phyloP scores from a whole-genome alignment of 2,329 filamentous ascomycete genomes.

The Penicillium thymicola region DNA sequence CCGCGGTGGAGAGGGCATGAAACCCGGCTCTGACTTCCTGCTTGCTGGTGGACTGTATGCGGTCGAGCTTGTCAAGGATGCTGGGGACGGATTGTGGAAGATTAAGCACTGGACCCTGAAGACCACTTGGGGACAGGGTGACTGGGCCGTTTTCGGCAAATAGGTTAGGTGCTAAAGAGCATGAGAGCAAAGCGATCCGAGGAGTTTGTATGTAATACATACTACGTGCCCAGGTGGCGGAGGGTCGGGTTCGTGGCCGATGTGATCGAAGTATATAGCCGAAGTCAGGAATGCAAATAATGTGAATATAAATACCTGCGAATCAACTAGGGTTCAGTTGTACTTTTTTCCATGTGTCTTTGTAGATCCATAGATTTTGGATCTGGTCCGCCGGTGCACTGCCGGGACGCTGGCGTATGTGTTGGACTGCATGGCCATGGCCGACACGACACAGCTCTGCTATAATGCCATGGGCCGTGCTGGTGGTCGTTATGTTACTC shows the following conservation, averaged over 20 bases:
- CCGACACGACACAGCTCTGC: too few relatives aligned
- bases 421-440: too few relatives aligned
- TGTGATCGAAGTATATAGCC: not conserved
- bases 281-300: not conserved
- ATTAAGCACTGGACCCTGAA: conserved; percentile 31
- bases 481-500: too few relatives aligned
- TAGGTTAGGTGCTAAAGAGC: not conserved
- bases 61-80: conserved; percentile 31
- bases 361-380: not conserved
- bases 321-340: not conserved
- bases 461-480: too few relatives aligned
- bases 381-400: not conserved
- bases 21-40: conserved; percentile 21
- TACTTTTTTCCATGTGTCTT: not conserved
- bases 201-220: not conserved
- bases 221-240: not conserved
- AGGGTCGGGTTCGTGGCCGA: not conserved
- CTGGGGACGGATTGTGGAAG: conserved; percentile 34
- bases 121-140: conserved; percentile 29
- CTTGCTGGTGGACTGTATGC: conserved; percentile 28
- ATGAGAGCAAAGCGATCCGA: not conserved
- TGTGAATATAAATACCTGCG: not conserved
- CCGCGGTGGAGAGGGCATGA: conserved; percentile 24
- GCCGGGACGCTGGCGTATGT: too few relatives aligned
- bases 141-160: conserved; percentile 1